phyloP scores from a whole-genome alignment of 2,329 filamentous ascomycete genomes.

The Verticillium zaregamsianum region DNA sequence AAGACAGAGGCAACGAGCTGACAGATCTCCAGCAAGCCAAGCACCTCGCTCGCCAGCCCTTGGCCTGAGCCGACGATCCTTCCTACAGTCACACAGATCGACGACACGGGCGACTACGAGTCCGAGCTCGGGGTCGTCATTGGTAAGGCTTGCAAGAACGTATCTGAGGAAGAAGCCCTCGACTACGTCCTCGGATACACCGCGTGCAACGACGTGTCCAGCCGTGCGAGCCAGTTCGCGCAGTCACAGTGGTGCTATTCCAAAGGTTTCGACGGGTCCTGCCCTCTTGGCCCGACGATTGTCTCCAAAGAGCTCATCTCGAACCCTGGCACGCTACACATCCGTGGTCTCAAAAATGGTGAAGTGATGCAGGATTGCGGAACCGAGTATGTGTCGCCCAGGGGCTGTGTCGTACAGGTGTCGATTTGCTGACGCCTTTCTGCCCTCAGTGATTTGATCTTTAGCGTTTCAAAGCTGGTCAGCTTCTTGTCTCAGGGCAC shows the following conservation, averaged over 20 bases:
- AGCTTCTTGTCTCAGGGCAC: conserved; percentile 39
- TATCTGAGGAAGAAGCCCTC: conserved; percentile 50
- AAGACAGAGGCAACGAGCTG: background rate
- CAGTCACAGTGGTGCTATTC: conserved; percentile 54
- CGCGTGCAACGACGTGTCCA: conserved; percentile 59
- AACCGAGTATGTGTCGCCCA: conserved; percentile 18
- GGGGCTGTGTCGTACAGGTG: background rate
- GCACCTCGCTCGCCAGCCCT: conserved; percentile 48
- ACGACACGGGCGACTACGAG: conserved; percentile 55
- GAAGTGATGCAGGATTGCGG: conserved; percentile 43
- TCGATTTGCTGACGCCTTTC: conserved; percentile 27
- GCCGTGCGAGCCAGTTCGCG: conserved; percentile 49
- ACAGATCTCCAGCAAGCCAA: conserved; percentile 37
- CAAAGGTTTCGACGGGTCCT: conserved; percentile 53
- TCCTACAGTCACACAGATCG: conserved; percentile 41
- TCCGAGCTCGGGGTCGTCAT: conserved; percentile 56
- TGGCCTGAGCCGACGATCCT: conserved; percentile 47
- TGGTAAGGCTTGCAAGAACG: conserved; percentile 45
- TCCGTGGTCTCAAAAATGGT: conserved; percentile 45
- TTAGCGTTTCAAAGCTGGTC: conserved; percentile 40
- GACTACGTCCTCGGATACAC: conserved; percentile 62
- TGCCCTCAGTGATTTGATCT: conserved; percentile 45
- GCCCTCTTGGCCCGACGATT: conserved; percentile 48
- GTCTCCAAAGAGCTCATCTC: conserved; percentile 38
- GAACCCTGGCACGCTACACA: conserved; percentile 33